A percentile compares a stretch with the other conserved stretches of the same genome.
Evolutionary conservation across 1,139 yeast genomes (phyloP).

Genomic region (Diutina ranongensis): DNA sequence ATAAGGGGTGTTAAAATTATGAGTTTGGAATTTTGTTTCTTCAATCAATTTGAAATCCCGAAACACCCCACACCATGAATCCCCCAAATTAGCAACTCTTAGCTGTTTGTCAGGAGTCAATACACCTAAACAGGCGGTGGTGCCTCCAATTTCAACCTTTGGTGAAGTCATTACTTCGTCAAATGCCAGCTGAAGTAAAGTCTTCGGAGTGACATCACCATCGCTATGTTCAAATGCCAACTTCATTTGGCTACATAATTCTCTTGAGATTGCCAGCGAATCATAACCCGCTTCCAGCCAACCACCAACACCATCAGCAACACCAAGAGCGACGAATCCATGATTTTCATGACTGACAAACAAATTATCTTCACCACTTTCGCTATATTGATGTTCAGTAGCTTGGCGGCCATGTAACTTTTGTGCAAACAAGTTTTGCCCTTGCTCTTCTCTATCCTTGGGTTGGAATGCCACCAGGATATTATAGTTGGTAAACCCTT

Average conservation of each 20-base stretch:
- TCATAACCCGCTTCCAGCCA: constrained; percentile 92
- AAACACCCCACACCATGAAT: constrained; percentile 88
- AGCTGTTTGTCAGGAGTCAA: constrained; percentile 41
- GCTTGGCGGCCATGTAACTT: constrained; percentile 34
- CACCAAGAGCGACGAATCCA: constrained; percentile 60
- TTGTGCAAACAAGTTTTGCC: constrained; percentile 24
- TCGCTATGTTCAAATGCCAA: constrained; percentile 16
- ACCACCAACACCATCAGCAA: constrained; percentile 97
- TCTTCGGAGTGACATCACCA: constrained; percentile 25
- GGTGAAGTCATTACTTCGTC: constrained; percentile 38
- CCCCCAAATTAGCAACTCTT: constrained; percentile 76
- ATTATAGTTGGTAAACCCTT: constrained; percentile 26
- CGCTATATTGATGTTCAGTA: neutral
- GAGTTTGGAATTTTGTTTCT: constrained; percentile 72
- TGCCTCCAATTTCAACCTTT: constrained; percentile 81
- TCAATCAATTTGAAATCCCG: constrained; percentile 50
- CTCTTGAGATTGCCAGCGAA: constrained; percentile 70
- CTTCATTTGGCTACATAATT: constrained; percentile 38
- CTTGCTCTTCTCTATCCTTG: constrained; percentile 42
- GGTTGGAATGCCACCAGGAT: constrained; percentile 66
- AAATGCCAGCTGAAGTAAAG: constrained; percentile 46
- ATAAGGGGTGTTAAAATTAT: constrained; percentile 83
- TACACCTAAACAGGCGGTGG: constrained; percentile 84
- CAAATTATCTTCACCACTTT: constrained; percentile 55
- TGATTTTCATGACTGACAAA: constrained; percentile 41